Evolutionary conservation across 2,329 filamentous ascomycete genomes (phyloP), one percentile per base, ranked within the genome.

Genomic region (Talaromyces sp.): DNA sequence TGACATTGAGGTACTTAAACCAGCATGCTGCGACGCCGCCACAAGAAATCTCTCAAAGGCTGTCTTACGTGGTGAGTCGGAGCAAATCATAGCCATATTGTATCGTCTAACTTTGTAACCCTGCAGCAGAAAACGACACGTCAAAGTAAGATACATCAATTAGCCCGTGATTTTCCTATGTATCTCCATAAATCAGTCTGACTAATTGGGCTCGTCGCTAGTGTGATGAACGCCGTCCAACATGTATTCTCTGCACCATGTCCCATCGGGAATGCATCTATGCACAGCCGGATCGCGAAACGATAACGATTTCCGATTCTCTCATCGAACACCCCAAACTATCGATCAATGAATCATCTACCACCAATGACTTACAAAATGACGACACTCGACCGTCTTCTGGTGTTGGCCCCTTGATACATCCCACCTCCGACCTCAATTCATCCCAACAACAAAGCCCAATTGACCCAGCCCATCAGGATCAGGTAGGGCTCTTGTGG

Each of bases 1-100:
- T 48, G n/a, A 10, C 4, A 11, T 24, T 24, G 11, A 48, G n/a
- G 12, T 24, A 48, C 3, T 11, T 48, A 11, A 48, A 48, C 43
- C 26, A n/a, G 29, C 5, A 60, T 60, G 58, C 46, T 60, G 19
- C 58, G 58, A 26, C 58, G 58, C 50, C 54, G 53, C 52, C 58
- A 60, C 31, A 56, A 51, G n/a, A 60, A 60, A 55, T 60, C 58
- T 8, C 48, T 46, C n/a, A 55, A 24, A 51, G 58, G 58, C 11
- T 60, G 58, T 29, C n/a, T 60, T n/a, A 54, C 54, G 19, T 60
- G 58, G 58, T 60, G 53, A 56, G 58, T 56, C 38, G 29, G 19
- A 41, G n/a, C 24, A 43, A 6, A 56, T 43, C 26, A 19, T 21
- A 32, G n/a, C 26, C 21, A 3, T 35, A 31, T n/a, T 46, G n/a